Evolutionary conservation across 2,329 filamentous ascomycete species (phyloP).

Genomic region (Sclerotinia minor): DNA sequence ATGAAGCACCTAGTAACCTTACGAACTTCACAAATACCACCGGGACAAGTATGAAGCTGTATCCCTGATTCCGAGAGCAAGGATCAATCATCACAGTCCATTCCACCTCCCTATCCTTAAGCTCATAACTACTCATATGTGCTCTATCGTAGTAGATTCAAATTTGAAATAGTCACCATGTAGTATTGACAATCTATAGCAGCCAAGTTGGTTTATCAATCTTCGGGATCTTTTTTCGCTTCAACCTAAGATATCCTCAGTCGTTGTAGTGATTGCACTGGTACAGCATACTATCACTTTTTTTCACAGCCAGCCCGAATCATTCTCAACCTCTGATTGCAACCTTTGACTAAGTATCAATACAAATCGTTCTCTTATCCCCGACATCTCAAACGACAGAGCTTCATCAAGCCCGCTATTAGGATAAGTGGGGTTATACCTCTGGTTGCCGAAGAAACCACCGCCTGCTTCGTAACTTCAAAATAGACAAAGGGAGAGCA

Average conservation of each 20-base stretch:
- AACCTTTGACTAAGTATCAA: constrained; percentile 7
- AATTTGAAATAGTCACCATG: constrained; percentile 18
- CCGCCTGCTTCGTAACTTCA: constrained; percentile 12
- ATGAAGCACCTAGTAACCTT: not conserved
- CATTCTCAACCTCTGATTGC: constrained; percentile 17
- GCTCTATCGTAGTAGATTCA: constrained; percentile 1
- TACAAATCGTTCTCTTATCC: constrained; percentile 19
- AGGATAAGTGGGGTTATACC: constrained; percentile 21
- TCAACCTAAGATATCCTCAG: constrained; percentile 19
- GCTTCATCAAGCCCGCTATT: not conserved
- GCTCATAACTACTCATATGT: not conserved
- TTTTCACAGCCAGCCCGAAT: not conserved
- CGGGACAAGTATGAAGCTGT: constrained; percentile 17
- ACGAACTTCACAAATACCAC: not conserved
- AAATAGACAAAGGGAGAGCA: not conserved
- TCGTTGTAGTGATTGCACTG: constrained; percentile 17
- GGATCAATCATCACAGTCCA: not conserved
- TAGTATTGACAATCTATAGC: constrained; percentile 14
- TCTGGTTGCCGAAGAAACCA: constrained; percentile 16
- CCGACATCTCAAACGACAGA: constrained; percentile 17
- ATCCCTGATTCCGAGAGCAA: constrained; percentile 18
- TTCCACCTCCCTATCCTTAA: constrained; percentile 4
- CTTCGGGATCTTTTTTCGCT: constrained; percentile 21
- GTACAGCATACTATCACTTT: constrained; percentile 23
- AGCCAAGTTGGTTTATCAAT: constrained; percentile 4